Percentiles rank a stretch among this genome's conserved stretches.
These are phyloP conservation scores for Talaromyces sp. DNA, from an alignment of 2,329 filamentous ascomycete species.

Conservation along the genomic window DNA sequence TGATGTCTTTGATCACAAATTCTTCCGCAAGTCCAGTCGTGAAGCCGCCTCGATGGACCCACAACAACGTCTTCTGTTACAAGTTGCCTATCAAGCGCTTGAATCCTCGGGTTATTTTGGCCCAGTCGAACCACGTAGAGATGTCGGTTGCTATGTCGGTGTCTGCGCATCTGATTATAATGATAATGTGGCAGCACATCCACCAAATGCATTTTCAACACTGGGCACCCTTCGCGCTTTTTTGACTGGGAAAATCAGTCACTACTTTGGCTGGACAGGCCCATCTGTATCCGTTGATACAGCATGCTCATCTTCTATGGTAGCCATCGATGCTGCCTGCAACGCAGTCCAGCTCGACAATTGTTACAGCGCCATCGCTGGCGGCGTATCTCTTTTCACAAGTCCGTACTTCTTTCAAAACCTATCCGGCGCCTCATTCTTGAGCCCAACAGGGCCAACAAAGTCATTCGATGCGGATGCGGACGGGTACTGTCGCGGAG, in stretches of 20 bases:
- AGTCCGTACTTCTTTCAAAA: constrained; percentile 29
- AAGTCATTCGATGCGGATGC: constrained; percentile 46
- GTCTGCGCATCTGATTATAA: constrained; percentile 27
- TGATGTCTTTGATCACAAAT: constrained; percentile 71
- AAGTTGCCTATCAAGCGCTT: constrained; percentile 75
- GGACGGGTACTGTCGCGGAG: constrained; percentile 51
- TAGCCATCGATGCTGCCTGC: constrained; percentile 30
- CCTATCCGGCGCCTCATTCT: constrained; percentile 47
- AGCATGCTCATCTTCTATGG: constrained; percentile 42
- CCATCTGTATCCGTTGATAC: constrained; percentile 42
- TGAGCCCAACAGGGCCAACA: constrained; percentile 50
- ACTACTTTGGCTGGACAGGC: constrained; percentile 45
- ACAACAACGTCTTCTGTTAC: constrained; percentile 71
- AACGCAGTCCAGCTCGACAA: constrained; percentile 17
- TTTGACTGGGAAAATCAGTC: constrained; percentile 35
- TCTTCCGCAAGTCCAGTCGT: constrained; percentile 82
- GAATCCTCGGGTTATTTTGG: constrained; percentile 68
- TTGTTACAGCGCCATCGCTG: constrained; percentile 24
- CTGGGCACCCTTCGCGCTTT: constrained; percentile 22
- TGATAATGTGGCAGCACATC: constrained; percentile 25
- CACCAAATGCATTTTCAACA: constrained; percentile 27
- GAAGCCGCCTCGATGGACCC: constrained; percentile 52
- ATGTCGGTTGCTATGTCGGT: constrained; percentile 31
- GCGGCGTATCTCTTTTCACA: constrained; percentile 25
- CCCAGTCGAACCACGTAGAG: neutral